Conservation (phyloP, 192 early-diverging fungal species). For the Podochytrium sp. region DNA sequence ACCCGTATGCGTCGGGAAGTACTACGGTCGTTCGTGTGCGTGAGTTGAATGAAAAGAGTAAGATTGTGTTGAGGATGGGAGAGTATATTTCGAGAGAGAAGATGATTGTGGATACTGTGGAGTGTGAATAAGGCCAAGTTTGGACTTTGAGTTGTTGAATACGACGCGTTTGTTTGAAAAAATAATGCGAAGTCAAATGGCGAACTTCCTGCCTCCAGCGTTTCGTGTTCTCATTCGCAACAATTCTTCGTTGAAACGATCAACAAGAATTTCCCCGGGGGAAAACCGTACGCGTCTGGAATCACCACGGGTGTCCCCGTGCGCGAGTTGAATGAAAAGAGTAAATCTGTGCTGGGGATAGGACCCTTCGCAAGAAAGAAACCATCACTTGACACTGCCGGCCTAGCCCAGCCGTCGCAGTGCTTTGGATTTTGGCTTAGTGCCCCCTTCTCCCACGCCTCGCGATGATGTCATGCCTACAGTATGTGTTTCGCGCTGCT, state of each 20-base stretch:
- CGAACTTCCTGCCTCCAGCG: constrained; percentile 27
- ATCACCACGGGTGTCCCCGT: constrained; percentile 1
- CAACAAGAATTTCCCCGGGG: constrained; percentile 16
- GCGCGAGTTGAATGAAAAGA: constrained; percentile 18
- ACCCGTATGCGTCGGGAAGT: not conserved
- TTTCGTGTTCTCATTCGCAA: constrained; percentile 25
- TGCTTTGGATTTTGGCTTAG: no score
- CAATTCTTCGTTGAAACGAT: constrained; percentile 4
- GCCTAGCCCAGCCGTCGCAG: no score
- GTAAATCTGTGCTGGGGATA: constrained; percentile 20
- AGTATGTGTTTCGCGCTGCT: no score
- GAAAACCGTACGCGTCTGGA: not conserved
- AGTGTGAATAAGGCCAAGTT: not conserved
- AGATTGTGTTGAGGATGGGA: no score
- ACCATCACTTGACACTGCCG: no score
- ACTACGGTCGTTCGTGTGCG: constrained; percentile 8
- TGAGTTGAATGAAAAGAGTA: constrained; percentile 22
- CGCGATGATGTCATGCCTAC: no score
- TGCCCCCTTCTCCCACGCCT: no score
- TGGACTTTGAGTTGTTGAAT: no score
- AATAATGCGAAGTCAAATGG: no score
- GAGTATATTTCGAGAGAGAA: constrained; percentile 25
- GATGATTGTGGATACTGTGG: constrained; percentile 27
- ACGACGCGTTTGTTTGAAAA: no score
- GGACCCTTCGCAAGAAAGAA: constrained; percentile 24